A percentile compares a stretch with the other conserved stretches of the same genome.
phyloP scores from a whole-genome alignment of 108 stramenopile species.

The Nitzschia sp. region DNA sequence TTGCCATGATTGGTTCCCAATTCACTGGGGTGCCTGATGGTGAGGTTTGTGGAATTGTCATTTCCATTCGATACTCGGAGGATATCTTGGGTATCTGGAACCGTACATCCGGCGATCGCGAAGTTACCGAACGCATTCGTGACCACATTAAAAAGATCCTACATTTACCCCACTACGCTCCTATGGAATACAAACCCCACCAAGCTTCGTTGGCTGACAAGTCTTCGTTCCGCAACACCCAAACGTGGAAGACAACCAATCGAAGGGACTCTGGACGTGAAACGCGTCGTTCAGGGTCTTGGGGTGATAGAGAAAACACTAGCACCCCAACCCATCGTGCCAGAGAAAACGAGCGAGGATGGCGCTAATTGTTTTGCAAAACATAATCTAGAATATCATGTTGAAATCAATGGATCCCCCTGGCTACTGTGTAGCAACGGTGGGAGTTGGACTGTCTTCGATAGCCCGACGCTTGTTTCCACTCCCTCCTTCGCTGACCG shows the following conservation, averaged over 20 bases:
- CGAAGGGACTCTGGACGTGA: constrained; percentile 27
- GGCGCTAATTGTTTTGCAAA: constrained; percentile 18
- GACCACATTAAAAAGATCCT: constrained; percentile 83
- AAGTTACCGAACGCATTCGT: constrained; percentile 71
- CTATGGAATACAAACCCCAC: constrained; percentile 84
- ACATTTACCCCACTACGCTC: constrained; percentile 73
- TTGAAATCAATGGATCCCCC: background rate
- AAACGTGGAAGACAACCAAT: constrained; percentile 55
- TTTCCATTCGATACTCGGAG: constrained; percentile 88
- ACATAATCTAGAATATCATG: background rate
- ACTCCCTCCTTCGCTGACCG: constrained; percentile 30
- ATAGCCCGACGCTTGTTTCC: constrained; percentile 15
- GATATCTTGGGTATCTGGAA: constrained; percentile 97
- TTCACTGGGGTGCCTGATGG: constrained; percentile 76
- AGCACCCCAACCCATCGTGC: constrained; percentile 9
- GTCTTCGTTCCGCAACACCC: constrained; percentile 75
- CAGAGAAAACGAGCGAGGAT: constrained; percentile 29
- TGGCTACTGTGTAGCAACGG: constrained; percentile 27
- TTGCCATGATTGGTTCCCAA: constrained; percentile 93
- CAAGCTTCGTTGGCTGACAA: constrained; percentile 62
- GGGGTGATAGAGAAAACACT: constrained; percentile 49
- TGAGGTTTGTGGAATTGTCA: constrained; percentile 92
- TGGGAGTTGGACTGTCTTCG: constrained; percentile 19
- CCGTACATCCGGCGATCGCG: constrained; percentile 67
- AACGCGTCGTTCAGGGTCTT: constrained; percentile 48